These are phyloP conservation scores for Cryptococcus floricola DNA, from an alignment of 1,284 basidiomycete genomes.

Conservation along the genomic window DNA sequence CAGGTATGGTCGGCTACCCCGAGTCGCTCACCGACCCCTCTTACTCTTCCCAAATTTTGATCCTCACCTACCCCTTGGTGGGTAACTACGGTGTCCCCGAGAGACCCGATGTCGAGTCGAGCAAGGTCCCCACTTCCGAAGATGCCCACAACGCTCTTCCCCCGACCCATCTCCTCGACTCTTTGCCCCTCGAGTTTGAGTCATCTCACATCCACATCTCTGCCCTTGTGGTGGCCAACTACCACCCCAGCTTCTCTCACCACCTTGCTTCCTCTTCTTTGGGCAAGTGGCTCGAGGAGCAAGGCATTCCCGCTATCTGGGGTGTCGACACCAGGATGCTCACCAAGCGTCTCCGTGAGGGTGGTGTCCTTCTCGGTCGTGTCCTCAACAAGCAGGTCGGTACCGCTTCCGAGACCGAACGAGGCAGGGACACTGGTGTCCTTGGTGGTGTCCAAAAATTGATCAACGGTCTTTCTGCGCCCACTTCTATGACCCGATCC, in stretches of 20 bases:
- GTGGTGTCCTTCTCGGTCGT: conserved; percentile 86
- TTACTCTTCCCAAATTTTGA: conserved; percentile 96
- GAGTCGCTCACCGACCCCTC: conserved; percentile 98
- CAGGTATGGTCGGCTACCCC: conserved; percentile 98
- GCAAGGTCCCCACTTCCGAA: conserved; percentile 35
- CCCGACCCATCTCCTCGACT: conserved; percentile 52
- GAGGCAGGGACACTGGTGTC: conserved; percentile 35
- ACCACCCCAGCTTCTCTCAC: conserved; percentile 92
- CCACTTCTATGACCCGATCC: conserved; percentile 26
- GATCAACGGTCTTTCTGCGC: conserved; percentile 41
- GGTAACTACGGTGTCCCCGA: conserved; percentile 99
- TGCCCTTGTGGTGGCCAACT: conserved; percentile 88
- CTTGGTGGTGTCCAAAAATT: conserved; percentile 45
- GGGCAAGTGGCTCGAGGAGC: conserved; percentile 91
- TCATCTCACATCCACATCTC: conserved; percentile 91
- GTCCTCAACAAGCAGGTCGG: conserved; percentile 61
- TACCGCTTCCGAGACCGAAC: conserved; percentile 13
- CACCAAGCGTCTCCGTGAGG: conserved; percentile 92
- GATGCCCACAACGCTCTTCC: conserved; percentile 47
- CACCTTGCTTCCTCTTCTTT: conserved; percentile 87
- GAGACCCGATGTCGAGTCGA: conserved; percentile 54
- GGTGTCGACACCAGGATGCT: conserved; percentile 96
- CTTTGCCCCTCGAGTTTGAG: conserved; percentile 80
- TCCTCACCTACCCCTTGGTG: conserved; percentile 93
- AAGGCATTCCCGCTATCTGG: conserved; percentile 89